Conservation (phyloP, 805 yeast genomes). For the Lachancea quebecensis region DNA sequence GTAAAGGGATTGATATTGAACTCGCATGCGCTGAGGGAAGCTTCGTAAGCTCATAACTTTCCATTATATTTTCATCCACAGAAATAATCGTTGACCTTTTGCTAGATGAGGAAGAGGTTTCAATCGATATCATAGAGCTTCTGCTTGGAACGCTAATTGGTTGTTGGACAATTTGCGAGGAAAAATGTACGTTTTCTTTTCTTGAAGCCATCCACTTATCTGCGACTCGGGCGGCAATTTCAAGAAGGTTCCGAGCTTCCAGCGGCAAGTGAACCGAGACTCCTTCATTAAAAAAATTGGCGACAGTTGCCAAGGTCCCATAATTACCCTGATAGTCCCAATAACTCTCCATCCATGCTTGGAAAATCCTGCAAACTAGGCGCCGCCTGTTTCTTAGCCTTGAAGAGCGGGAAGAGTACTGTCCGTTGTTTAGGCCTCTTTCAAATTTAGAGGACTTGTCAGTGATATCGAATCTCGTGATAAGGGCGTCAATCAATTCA, state of each 20-base stretch:
- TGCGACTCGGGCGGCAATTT: conserved; percentile 53
- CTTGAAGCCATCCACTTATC: conserved; percentile 42
- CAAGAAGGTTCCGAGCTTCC: conserved; percentile 56
- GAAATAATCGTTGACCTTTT: conserved; percentile 28
- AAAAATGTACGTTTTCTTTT: conserved; percentile 23
- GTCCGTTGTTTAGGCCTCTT: conserved; percentile 30
- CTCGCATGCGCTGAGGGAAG: conserved; percentile 37
- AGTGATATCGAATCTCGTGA: conserved; percentile 53
- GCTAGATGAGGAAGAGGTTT: conserved; percentile 16
- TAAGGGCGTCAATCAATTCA: conserved; percentile 62
- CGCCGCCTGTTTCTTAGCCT: conserved; percentile 55
- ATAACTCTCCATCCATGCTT: conserved; percentile 83
- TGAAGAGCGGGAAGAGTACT: conserved; percentile 37
- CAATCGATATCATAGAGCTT: conserved; percentile 28
- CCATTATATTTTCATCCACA: conserved; percentile 43
- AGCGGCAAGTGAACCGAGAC: conserved; percentile 54
- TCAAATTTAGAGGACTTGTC: conserved; percentile 32
- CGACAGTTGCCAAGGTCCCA: conserved; percentile 55
- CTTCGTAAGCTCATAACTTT: conserved; percentile 50
- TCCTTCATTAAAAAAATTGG: conserved; percentile 76
- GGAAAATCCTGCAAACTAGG: conserved; percentile 60
- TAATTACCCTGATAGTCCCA: conserved; percentile 69
- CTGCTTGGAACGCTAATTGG: conserved; percentile 33
- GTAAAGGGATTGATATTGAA: conserved; percentile 31
- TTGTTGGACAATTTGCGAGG: conserved; percentile 47